A percentile compares a stretch with the other conserved stretches of the same genome.
These are phyloP conservation scores for Deakozyma indianensis DNA, from an alignment of 805 yeast genomes.

Conservation along the genomic window DNA sequence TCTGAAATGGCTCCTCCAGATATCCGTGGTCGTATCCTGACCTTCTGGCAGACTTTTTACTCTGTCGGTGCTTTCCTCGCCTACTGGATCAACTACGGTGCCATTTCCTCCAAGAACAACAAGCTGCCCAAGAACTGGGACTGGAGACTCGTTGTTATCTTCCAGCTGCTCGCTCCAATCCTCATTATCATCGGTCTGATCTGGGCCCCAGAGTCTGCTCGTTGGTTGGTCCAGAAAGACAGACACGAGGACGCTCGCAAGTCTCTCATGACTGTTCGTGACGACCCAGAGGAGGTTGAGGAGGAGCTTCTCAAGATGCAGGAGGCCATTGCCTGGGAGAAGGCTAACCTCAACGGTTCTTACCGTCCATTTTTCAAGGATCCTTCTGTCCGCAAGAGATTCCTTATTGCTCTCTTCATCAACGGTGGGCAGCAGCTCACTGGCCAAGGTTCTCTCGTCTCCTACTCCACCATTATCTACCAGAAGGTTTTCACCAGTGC, in stretches of 20 bases:
- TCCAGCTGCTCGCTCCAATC: slow-evolving; percentile 50
- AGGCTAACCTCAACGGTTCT: not conserved
- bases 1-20: slow-evolving; percentile 31
- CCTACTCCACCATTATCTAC: slow-evolving; percentile 8
- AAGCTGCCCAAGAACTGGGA: slow-evolving; percentile 61
- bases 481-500: slow-evolving; percentile 4
- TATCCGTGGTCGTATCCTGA: slow-evolving; percentile 62
- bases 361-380: not conserved
- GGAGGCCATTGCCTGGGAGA: slow-evolving; percentile 1
- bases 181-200: slow-evolving; percentile 33
- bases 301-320: not conserved
- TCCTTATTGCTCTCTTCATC: slow-evolving; percentile 17
- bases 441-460: slow-evolving; percentile 19
- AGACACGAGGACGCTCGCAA: slow-evolving; percentile 33
- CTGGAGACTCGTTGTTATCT: slow-evolving; percentile 42
- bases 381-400: slow-evolving; percentile 8
- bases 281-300: slow-evolving; percentile 18
- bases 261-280: slow-evolving; percentile 40
- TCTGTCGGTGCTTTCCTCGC: slow-evolving; percentile 62
- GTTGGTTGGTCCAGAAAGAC: slow-evolving; percentile 40
- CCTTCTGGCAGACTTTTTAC: slow-evolving; percentile 40
- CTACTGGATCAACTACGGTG: slow-evolving; percentile 43
- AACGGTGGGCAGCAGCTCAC: slow-evolving; percentile 26
- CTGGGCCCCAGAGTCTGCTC: slow-evolving; percentile 48
- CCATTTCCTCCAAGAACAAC: slow-evolving; percentile 27